phyloP scores from a whole-genome alignment of 2,329 filamentous ascomycete genomes.

The Penicillium sp. region DNA sequence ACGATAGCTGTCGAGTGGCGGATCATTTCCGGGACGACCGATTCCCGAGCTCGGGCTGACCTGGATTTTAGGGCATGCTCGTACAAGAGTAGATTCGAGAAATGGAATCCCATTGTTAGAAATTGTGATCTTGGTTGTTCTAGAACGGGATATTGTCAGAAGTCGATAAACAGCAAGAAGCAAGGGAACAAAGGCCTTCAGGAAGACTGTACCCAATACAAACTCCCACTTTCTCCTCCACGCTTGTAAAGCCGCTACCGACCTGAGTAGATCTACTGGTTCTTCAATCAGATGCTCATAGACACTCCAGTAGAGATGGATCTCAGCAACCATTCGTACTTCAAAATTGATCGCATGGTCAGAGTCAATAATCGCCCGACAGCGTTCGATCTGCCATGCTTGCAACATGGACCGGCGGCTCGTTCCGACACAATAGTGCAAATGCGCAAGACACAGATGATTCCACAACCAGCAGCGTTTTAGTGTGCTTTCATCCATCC shows the following conservation, averaged over 20 bases:
- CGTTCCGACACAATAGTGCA: conserved; percentile 49
- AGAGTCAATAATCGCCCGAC: conserved; percentile 37
- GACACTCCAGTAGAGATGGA: conserved; percentile 48
- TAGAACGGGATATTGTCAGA: conserved; percentile 12
- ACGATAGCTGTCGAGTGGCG: conserved; percentile 42
- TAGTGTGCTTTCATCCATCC: conserved; percentile 22
- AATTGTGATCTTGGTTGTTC: conserved; percentile 48
- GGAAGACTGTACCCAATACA: conserved; percentile 34
- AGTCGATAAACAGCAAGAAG: background rate
- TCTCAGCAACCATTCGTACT: conserved; percentile 47
- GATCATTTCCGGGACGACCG: conserved; percentile 44
- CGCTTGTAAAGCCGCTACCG: conserved; percentile 33
- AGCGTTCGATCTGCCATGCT: conserved; percentile 38
- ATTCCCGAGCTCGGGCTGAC: conserved; percentile 35
- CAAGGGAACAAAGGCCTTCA: no score
- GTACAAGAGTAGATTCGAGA: conserved; percentile 46
- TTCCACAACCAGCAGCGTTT: conserved; percentile 44
- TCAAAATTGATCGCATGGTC: conserved; percentile 47
- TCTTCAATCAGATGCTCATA: conserved; percentile 38
- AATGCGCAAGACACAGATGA: conserved; percentile 45
- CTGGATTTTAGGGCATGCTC: conserved; percentile 37
- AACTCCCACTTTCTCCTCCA: conserved; percentile 44
- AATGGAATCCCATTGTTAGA: conserved; percentile 48
- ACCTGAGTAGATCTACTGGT: conserved; percentile 34
- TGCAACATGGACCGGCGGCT: conserved; percentile 40